phyloP scores from a whole-genome alignment of 2,329 filamentous ascomycete genomes.

The Diaporthe helianthi region DNA sequence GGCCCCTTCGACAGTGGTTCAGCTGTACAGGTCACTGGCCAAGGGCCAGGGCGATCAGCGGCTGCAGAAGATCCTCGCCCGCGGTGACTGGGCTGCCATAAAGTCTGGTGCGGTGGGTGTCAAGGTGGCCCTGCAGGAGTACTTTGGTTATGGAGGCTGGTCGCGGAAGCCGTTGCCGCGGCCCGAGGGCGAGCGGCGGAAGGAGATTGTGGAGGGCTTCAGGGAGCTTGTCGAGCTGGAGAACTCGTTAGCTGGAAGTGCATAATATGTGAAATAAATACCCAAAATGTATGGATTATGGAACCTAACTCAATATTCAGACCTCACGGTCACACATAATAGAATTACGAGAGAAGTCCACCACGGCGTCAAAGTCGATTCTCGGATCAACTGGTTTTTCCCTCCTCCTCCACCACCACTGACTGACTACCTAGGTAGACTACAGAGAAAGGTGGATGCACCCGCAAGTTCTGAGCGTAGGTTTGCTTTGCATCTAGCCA shows the following conservation, averaged over 20 bases:
- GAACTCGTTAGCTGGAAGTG: conserved; percentile 1
- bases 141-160: conserved; percentile 69
- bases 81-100: conserved; percentile 74
- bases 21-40: conserved; percentile 59
- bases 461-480: too few relatives aligned
- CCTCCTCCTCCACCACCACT: too few relatives aligned
- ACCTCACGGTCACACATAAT: too few relatives aligned
- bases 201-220: conserved; percentile 25
- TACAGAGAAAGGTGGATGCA: too few relatives aligned
- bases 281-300: neutral
- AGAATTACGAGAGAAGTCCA: too few relatives aligned
- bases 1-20: conserved; percentile 64
- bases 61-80: conserved; percentile 66
- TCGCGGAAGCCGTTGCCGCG: conserved; percentile 59
- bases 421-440: too few relatives aligned
- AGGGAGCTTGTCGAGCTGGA: conserved; percentile 32
- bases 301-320: too few relatives aligned
- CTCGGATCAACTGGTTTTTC: too few relatives aligned
- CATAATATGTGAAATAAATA: neutral
- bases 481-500: too few relatives aligned
- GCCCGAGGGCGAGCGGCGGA: conserved; percentile 16
- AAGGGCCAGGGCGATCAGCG: conserved; percentile 61
- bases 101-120: conserved; percentile 73
- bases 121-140: conserved; percentile 68
- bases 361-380: too few relatives aligned